Conservation (phyloP, 2,329 filamentous ascomycete species). For the Neonectria faginata region DNA sequence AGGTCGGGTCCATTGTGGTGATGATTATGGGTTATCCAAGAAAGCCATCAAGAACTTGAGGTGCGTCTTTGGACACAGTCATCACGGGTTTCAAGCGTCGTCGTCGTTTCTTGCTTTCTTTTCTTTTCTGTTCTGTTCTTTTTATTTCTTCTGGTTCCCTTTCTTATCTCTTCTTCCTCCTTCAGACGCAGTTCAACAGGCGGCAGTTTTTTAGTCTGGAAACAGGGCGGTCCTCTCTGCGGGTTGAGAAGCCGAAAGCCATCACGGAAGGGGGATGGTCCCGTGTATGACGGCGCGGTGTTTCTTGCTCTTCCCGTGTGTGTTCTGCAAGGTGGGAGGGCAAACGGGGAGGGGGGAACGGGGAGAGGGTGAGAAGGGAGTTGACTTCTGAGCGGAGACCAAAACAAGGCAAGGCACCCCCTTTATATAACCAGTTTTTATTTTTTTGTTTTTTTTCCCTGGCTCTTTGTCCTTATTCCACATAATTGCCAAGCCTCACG, state of each 20-base stretch:
- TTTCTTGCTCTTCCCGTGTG: constrained; percentile 9
- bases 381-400: not conserved
- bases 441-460: constrained; percentile 2
- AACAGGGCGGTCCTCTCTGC: constrained; percentile 42
- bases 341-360: not conserved
- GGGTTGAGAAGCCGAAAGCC: constrained; percentile 44
- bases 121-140: constrained; percentile 9
- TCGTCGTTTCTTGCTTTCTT: constrained; percentile 5
- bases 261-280: constrained; percentile 38
- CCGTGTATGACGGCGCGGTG: constrained; percentile 20
- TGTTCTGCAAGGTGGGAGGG: not conserved
- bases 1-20: constrained; percentile 42
- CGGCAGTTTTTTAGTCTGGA: constrained; percentile 46
- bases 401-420: constrained; percentile 3
- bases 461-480: not conserved
- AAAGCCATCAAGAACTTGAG: constrained; percentile 44
- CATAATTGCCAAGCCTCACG: constrained; percentile 18
- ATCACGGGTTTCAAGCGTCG: constrained; percentile 38
- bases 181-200: constrained; percentile 43
- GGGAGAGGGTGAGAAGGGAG: not conserved
- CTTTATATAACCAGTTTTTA: constrained; percentile 22
- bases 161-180: not conserved
- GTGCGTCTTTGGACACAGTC: constrained; percentile 41
- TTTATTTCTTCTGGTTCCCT: constrained; percentile 29
- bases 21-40: constrained; percentile 37